Evolutionary conservation across 2,329 filamentous ascomycete genomes (phyloP), one percentile per base, ranked within the genome.

Genomic region (Epichloe sibirici): DNA sequence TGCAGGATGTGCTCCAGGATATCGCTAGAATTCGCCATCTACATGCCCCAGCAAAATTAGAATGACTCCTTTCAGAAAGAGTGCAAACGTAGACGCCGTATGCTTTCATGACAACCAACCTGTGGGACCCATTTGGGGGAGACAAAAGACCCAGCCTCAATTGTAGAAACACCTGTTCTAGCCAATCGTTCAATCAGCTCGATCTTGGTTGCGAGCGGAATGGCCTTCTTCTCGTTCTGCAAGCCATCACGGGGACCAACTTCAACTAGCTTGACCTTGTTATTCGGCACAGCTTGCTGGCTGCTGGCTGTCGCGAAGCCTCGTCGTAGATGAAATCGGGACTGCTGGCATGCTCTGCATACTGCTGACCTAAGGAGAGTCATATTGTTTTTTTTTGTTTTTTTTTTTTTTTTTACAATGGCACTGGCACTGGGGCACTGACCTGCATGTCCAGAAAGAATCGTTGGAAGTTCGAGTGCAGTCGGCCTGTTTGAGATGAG

Each of bases 221-320:
- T 85, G 31, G 74, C 74, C 57, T 74, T 79, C 69, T 86, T 86
- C 71, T 93, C 86, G 64, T 93, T 94, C 65, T 95, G 88, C 51
- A 94, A 71, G n/a, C 88, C 88, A 71, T 94, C 88, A 58, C 88
- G 77, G 37, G 88, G 88, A 8, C 87, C 88, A 56, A 94, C 88
- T 71, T 94, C 88, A 56, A 93, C 83, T 40, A 94, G 82, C 68
- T 74, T 77, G 55, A 82, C 75, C 54, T 62, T 66, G 62, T 71
- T 75, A 63, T 74, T 70, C 54, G 63, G 60, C 46, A 62, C 56
- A 34, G 58, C 48, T 48, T 56, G 59, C 34, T 55, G 57, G 43
- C 57, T 57, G 51, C 61, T 66, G 39, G 70, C 68, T n/a, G 72
- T 73, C 47, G 72, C 71, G 55, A 72, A 66, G 45, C 65, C 62